Conservation (phyloP, 257 asterid genomes). For the Linaria vulgaris region DNA sequence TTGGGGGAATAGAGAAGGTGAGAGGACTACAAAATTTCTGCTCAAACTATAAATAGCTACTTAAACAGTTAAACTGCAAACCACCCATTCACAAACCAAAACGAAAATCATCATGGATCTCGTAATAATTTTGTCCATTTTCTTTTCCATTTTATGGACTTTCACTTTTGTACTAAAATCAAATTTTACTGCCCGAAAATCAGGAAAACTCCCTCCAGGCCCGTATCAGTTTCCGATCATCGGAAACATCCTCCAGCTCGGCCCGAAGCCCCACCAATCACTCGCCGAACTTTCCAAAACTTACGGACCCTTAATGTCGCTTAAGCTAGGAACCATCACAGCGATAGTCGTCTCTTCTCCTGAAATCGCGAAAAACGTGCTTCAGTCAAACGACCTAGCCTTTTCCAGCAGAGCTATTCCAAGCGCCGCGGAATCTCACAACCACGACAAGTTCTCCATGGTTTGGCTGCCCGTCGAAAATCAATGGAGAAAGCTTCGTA, state of each 20-base stretch:
- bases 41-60: too few relatives aligned
- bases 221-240: slow-evolving; percentile 8
- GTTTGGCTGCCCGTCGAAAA: slow-evolving; percentile 9
- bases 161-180: neutral
- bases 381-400: slow-evolving; percentile 4
- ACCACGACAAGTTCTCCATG: slow-evolving; percentile 3
- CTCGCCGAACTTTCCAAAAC: slow-evolving; percentile 5
- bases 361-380: slow-evolving; percentile 5
- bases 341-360: slow-evolving; percentile 19
- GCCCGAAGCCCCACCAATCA: slow-evolving; percentile 1
- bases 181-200: neutral
- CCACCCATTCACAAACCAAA: too few relatives aligned
- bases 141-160: slow-evolving; percentile 8
- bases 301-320: slow-evolving; percentile 17
- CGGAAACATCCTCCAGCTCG: slow-evolving; percentile 4
- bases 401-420: slow-evolving; percentile 4
- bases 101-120: neutral
- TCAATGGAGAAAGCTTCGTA: slow-evolving; percentile 12
- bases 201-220: slow-evolving; percentile 13
- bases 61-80: too few relatives aligned
- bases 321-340: slow-evolving; percentile 17
- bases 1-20: too few relatives aligned
- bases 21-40: too few relatives aligned
- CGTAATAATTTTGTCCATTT: neutral
- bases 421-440: neutral